Evolutionary conservation across 805 yeast species (phyloP), one percentile per base, ranked within the genome.

Genomic region (Sugiyamaella lignohabitans): DNA sequence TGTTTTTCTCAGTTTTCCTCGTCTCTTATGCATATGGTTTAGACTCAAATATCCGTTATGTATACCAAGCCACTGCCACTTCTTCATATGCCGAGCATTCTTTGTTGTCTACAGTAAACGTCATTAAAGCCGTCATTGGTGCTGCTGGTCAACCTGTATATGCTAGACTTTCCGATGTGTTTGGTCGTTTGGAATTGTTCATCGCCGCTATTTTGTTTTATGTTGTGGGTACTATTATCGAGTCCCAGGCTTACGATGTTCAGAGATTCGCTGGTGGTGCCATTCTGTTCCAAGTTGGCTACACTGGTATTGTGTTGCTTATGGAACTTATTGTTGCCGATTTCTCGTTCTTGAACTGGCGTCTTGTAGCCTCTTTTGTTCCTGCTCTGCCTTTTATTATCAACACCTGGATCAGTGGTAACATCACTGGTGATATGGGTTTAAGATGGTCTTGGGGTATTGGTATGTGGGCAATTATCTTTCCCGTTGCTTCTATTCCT

Each of bases 391-490:
- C 91, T 1, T 81, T 74, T 56, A 76, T 84, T 56, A 79, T 85
- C 64, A 84, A 82, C 64, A 80, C 91, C 14, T 85, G 93, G 93
- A 72, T 83, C 47, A 65, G 80, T 23, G 91, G 87, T 59, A 68
- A 79, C 55, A 69, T 84, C 41, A 56, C 62, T 24, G 32, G 51
- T 1, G 58, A 54, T 1, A 45, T 62, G 22, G 56, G 53, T 16
- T 34, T 43, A 27, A 59, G 71, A 29, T 81, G 87, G 82, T 71
- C 79, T 10, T 84, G 89, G 89, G 82, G 82, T 57, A 77, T 82
- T 55, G 88, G 82, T 35, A 82, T 84, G 76, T 84, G 84, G 84
- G 87, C 88, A 1, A 79, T 81, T 55, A 81, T 84, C 53, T 76
- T 79, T 71, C 89, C 89, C 30, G 66, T 81, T 34, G 59, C 79